phyloP scores from a whole-genome alignment of 2,329 filamentous ascomycete genomes.

The Colletotrichum graminicola region DNA sequence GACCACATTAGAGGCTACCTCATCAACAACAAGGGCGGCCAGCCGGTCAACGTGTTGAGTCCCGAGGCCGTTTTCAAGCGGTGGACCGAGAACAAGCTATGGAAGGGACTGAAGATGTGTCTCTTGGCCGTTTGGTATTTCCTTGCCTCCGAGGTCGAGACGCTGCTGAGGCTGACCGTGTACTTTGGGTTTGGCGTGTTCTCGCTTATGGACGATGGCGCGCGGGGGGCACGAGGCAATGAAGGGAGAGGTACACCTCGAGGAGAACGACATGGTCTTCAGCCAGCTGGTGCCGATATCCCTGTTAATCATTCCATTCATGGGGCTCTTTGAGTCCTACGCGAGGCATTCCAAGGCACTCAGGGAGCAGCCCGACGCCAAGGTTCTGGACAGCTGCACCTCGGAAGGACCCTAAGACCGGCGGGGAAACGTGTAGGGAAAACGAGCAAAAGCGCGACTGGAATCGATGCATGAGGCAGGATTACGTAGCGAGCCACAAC shows the following conservation, averaged over 20 bases:
- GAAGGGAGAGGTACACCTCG: conserved; percentile 14
- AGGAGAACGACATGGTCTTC: conserved; percentile 40
- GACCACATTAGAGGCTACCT: too few species aligned
- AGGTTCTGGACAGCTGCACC: conserved; percentile 11
- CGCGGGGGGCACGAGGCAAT: conserved; percentile 31
- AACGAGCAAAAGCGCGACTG: background rate
- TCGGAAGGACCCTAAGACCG: conserved; percentile 16
- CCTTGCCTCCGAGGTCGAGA: conserved; percentile 32
- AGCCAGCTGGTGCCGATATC: conserved; percentile 43
- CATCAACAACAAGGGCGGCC: too few species aligned
- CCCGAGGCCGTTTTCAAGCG: too few species aligned
- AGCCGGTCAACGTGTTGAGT: too few species aligned
- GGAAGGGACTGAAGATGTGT: background rate
- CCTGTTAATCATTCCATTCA: conserved; percentile 41
- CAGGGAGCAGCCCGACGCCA: conserved; percentile 4
- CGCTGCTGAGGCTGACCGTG: background rate
- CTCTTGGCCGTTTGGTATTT: conserved; percentile 18
- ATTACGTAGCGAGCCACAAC: conserved; percentile 14
- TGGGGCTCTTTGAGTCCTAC: conserved; percentile 41
- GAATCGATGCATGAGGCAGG: background rate
- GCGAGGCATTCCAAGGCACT: conserved; percentile 17
- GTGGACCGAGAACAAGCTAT: too few species aligned
- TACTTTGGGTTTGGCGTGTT: conserved; percentile 19
- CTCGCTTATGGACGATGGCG: conserved; percentile 26
- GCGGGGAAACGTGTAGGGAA: background rate